Conservation (phyloP, 75 land plant genomes). For the Gnetum montanum region DNA sequence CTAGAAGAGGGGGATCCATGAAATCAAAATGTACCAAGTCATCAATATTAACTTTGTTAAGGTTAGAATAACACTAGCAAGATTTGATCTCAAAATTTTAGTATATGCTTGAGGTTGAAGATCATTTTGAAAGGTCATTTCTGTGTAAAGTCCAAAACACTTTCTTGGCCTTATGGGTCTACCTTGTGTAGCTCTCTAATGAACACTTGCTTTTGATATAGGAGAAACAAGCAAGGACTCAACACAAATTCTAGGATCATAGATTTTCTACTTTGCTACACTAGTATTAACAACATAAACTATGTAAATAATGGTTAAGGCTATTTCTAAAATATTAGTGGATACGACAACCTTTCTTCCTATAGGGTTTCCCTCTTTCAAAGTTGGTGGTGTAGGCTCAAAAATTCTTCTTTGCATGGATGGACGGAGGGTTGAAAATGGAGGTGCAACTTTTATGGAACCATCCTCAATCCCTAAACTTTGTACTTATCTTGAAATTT, state of each 20-base stretch:
- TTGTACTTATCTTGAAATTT: slow-evolving; percentile 29
- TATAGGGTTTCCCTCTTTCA: slow-evolving; percentile 12
- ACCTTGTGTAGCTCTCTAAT: slow-evolving; percentile 29
- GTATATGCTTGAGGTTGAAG: slow-evolving; percentile 21
- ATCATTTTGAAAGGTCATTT: slow-evolving; percentile 12
- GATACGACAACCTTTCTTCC: slow-evolving; percentile 21
- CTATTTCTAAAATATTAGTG: slow-evolving; percentile 24
- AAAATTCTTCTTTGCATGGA: slow-evolving; percentile 18
- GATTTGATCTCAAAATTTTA: slow-evolving; percentile 21
- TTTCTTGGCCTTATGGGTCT: slow-evolving; percentile 26
- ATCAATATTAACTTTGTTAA: slow-evolving; percentile 18
- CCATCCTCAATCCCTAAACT: slow-evolving; percentile 13
- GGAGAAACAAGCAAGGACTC: slow-evolving; percentile 23
- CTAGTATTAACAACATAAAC: slow-evolving; percentile 27
- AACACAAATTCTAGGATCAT: slow-evolving; percentile 14
- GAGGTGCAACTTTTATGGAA: slow-evolving; percentile 23
- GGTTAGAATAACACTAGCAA: slow-evolving; percentile 19
- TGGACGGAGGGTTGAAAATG: slow-evolving; percentile 26
- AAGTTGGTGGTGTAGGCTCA: slow-evolving; percentile 22
- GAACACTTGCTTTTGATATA: slow-evolving; percentile 26
- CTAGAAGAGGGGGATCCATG: slow-evolving; percentile 26
- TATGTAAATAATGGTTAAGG: slow-evolving; percentile 23
- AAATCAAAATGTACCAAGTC: slow-evolving; percentile 25
- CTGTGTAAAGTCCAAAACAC: slow-evolving; percentile 26
- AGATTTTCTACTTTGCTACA: slow-evolving; percentile 18